Conservation (phyloP, 2,329 filamentous ascomycete genomes). For the Torrubiella hemipterigena region DNA sequence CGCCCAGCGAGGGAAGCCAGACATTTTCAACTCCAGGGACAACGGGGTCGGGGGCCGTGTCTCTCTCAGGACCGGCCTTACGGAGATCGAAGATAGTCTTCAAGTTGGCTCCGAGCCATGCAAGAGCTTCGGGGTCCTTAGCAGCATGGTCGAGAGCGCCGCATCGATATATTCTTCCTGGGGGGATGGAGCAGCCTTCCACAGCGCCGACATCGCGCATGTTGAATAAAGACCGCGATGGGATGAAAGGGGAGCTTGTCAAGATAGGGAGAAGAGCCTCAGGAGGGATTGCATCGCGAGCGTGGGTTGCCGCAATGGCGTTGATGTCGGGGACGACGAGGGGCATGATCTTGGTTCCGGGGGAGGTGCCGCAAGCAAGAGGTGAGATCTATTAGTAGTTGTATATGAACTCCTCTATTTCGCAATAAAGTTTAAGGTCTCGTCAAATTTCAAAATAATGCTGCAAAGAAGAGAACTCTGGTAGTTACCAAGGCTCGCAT, state of each 20-base stretch:
- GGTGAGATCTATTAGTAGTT: not conserved
- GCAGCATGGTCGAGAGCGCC: slow-evolving; percentile 25
- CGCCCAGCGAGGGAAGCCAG: slow-evolving; percentile 24
- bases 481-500: too few species aligned
- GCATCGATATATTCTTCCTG: slow-evolving; percentile 32
- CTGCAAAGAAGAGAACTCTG: too few species aligned
- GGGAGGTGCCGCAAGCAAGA: not conserved
- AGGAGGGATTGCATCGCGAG: slow-evolving; percentile 23
- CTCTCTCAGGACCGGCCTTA: slow-evolving; percentile 28
- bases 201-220: slow-evolving; percentile 37
- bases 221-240: slow-evolving; percentile 35
- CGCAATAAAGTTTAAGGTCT: too few species aligned
- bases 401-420: too few species aligned
- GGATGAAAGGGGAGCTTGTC: slow-evolving; percentile 31
- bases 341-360: slow-evolving; percentile 13
- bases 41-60: slow-evolving; percentile 26
- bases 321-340: slow-evolving; percentile 15
- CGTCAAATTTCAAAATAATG: too few species aligned
- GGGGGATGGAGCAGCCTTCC: slow-evolving; percentile 25
- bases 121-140: slow-evolving; percentile 16
- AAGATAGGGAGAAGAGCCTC: slow-evolving; percentile 23
- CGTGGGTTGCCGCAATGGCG: slow-evolving; percentile 29
- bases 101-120: slow-evolving; percentile 24
- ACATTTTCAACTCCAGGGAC: slow-evolving; percentile 32
- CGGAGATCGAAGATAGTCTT: slow-evolving; percentile 40